These are phyloP conservation scores for Mangifera indica DNA, from an alignment of 345 rosid genomes.

Conservation along the genomic window DNA sequence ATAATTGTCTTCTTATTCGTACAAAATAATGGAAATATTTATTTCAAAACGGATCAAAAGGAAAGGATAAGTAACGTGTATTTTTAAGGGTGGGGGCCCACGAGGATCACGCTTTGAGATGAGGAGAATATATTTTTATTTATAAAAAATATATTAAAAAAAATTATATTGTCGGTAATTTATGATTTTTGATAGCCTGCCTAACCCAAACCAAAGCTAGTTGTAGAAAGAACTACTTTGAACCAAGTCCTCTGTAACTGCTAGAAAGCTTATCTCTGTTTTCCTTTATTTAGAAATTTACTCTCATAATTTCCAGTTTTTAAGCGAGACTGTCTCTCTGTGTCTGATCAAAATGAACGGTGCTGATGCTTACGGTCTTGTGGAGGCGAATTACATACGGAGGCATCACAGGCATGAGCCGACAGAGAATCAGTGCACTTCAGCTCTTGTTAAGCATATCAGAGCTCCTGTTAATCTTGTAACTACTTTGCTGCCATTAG, in stretches of 20 bases:
- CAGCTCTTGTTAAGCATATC: conserved; percentile 73
- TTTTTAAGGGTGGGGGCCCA: conserved; percentile 25
- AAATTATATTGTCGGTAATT: conserved; percentile 42
- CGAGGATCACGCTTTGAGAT: not conserved
- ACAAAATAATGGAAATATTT: not conserved
- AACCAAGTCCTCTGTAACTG: conserved; percentile 23
- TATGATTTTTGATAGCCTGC: conserved; percentile 25
- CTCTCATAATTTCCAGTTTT: not conserved
- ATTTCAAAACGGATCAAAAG: not conserved
- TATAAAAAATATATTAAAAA: too few relatives aligned
- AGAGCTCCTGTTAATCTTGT: conserved; percentile 81
- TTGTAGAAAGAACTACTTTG: too few relatives aligned
- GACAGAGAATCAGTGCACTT: conserved; percentile 63
- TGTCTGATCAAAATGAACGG: conserved; percentile 28
- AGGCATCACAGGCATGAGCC: conserved; percentile 62
- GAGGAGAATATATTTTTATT: not conserved
- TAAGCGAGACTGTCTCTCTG: not conserved
- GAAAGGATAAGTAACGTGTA: conserved; percentile 13
- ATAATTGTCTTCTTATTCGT: not conserved
- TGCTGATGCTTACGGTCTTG: conserved; percentile 29
- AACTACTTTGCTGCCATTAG: conserved; percentile 14
- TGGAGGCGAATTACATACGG: conserved; percentile 61
- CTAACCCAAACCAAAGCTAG: conserved; percentile 20
- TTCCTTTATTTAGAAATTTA: not conserved
- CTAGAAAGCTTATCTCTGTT: conserved; percentile 29